Conservation (phyloP, 257 asterid species). For the Solanum bulbocastanum region DNA sequence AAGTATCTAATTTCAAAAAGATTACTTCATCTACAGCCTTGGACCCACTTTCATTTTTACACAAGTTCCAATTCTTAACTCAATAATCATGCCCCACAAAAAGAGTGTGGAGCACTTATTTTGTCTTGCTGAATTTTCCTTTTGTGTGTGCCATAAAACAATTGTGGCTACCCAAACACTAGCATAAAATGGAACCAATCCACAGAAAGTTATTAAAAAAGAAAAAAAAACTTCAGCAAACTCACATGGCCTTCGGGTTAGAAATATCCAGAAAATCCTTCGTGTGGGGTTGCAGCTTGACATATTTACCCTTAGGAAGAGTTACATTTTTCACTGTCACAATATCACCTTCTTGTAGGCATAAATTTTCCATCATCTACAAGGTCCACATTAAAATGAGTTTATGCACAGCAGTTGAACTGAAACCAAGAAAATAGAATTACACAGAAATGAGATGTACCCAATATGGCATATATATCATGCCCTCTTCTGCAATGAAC, state of each 20-base stretch:
- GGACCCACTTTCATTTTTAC: background rate
- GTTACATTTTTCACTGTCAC: slow-evolving; percentile 82
- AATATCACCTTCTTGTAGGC: slow-evolving; percentile 85
- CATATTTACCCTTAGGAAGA: slow-evolving; percentile 93
- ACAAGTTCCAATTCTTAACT: background rate
- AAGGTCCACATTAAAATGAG: background rate
- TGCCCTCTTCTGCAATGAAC: slow-evolving; percentile 99
- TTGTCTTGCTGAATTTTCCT: background rate
- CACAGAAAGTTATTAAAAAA: background rate
- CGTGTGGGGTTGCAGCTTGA: slow-evolving; percentile 93
- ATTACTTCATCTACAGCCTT: background rate
- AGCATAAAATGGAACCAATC: background rate
- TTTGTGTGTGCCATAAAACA: background rate
- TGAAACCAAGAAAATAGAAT: background rate
- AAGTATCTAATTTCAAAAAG: background rate
- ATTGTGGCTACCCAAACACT: background rate
- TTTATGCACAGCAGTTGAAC: background rate
- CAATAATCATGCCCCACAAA: background rate
- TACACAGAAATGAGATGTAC: slow-evolving; percentile 27
- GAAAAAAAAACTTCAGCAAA: slow-evolving; percentile 4
- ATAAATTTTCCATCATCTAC: slow-evolving; percentile 98
- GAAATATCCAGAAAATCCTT: slow-evolving; percentile 93
- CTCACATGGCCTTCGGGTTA: slow-evolving; percentile 97
- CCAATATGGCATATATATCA: slow-evolving; percentile 99
- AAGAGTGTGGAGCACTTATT: background rate